Base-by-base conservation (phyloP, 2,329 filamentous ascomycete genomes). In the Teratosphaeria zuluensis region DNA sequence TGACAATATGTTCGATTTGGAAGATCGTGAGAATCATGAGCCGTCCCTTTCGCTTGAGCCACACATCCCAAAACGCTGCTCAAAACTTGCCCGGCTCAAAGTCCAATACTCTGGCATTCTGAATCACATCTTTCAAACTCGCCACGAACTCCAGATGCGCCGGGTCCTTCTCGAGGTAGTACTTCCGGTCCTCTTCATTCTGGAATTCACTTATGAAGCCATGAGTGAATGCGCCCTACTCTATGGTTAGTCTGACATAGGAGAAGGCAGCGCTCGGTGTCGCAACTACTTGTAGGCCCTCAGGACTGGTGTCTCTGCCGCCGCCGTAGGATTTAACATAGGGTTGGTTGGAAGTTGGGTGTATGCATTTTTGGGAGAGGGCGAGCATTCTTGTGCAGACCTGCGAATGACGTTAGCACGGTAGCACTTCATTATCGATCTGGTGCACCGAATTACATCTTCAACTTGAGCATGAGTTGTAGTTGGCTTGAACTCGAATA, bases 181-280 rank as follows among this genome's bases (percentile, higher is more conserved):
- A 90, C 61, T 84, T 79, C 53, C 86, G 76, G 67, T 91, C 87
- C 62, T 82, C 80, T 19, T 76, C 75, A 24, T 71, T 85, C 9
- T 80, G 78, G 59, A 91, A 90, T 64, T 88, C 82, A 24, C 81
- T 78, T 1, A 91, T 80, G 62, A 90, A 90, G 0, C 78, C 84
- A 68, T 91, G 87, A 0, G 85, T 85, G 55, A 86, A 81, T 0
- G 81, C 86, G 54, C 80, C 77, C 85, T 74, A 28, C 24, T 28
- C 24, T 28, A 28, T 28, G 24, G 24, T 28, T 28, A 28, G 24
- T 28, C 24, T 28, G 24, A 3, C 1, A 16, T 5, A 12, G 38
- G 24, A 14, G 9, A 16, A 2, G 2, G 19, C 14, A 56, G 30
- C 8, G 55, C 35, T 9, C n/a, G 42, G 42, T 21, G 16, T 16